These are phyloP conservation scores for Penicillium sp. DNA, from an alignment of 2,329 filamentous ascomycete genomes.

Conservation along the genomic window DNA sequence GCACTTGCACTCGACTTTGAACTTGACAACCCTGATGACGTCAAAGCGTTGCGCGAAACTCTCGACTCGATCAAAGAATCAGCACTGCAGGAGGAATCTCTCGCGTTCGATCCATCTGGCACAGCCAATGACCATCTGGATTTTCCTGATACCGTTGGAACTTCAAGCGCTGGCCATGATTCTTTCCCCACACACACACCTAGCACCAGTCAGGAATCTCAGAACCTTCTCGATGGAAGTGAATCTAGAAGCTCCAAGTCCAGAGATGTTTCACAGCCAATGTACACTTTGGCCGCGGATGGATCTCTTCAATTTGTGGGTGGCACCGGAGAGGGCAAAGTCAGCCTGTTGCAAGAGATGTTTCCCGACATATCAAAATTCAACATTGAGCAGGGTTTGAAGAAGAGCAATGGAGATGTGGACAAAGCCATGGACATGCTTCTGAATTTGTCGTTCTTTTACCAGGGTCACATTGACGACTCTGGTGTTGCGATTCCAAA, in stretches of 20 bases:
- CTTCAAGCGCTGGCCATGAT: constrained; percentile 5
- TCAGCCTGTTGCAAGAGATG: constrained; percentile 58
- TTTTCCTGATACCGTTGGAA: constrained; percentile 17
- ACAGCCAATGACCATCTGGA: constrained; percentile 46
- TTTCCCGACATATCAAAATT: constrained; percentile 64
- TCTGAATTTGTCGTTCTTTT: constrained; percentile 71
- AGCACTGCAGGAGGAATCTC: constrained; percentile 62
- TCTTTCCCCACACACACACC: constrained; percentile 45
- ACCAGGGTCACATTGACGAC: constrained; percentile 55
- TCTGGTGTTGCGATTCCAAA: constrained; percentile 49
- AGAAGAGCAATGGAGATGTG: constrained; percentile 61
- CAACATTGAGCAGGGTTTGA: constrained; percentile 61
- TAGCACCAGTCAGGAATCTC: constrained; percentile 45
- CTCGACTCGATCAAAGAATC: constrained; percentile 61
- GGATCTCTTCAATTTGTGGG: constrained; percentile 26
- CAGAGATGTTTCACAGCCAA: constrained; percentile 12
- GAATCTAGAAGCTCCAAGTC: constrained; percentile 14
- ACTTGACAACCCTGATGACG: constrained; percentile 48
- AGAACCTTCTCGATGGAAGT: constrained; percentile 35
- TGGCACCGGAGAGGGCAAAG: constrained; percentile 52
- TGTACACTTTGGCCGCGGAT: constrained; percentile 25
- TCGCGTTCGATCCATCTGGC: constrained; percentile 71
- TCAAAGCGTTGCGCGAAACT: constrained; percentile 51
- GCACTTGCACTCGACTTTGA: constrained; percentile 72
- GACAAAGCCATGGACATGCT: constrained; percentile 70